Percentiles rank a stretch among this genome's conserved stretches.
phyloP scores from a whole-genome alignment of 257 asterid genomes.

The Scutellaria barbata region DNA sequence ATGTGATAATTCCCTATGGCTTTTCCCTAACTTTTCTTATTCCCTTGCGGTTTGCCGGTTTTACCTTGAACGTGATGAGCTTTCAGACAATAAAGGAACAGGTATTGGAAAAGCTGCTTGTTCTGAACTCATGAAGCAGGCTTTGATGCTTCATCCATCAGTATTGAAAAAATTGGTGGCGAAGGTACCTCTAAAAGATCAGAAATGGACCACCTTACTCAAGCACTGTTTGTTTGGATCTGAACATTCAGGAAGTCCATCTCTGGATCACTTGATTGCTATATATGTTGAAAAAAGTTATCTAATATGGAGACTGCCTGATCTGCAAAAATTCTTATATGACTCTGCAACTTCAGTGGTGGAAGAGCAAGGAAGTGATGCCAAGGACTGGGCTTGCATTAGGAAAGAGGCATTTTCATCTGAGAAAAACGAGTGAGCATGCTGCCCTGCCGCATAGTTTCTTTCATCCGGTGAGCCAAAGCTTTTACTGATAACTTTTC shows the following conservation, averaged over 20 bases:
- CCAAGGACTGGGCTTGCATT: conserved; percentile 80
- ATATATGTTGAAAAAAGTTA: conserved; percentile 86
- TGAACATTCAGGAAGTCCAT: conserved; percentile 67
- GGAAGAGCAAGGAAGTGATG: conserved; percentile 56
- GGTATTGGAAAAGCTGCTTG: conserved; percentile 57
- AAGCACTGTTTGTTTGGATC: conserved; percentile 59
- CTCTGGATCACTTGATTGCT: conserved; percentile 80
- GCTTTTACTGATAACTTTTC: background rate
- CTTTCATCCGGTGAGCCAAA: background rate
- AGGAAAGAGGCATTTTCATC: conserved; percentile 82
- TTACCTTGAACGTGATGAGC: conserved; percentile 55
- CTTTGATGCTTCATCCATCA: conserved; percentile 89
- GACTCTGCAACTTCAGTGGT: conserved; percentile 70
- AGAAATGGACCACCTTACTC: conserved; percentile 60
- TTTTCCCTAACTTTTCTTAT: conserved; percentile 83
- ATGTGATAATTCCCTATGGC: conserved; percentile 80
- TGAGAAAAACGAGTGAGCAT: conserved; percentile 81
- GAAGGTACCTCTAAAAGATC: conserved; percentile 87
- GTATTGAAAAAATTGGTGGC: conserved; percentile 71
- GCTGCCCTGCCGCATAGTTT: background rate
- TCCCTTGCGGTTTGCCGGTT: conserved; percentile 83
- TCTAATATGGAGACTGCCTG: conserved; percentile 94
- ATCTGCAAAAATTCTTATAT: conserved; percentile 71
- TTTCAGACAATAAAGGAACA: conserved; percentile 29
- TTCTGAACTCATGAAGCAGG: conserved; percentile 87